Evolutionary conservation across 2,329 filamentous ascomycete genomes (phyloP), one percentile per base, ranked within the genome.

Genomic region (Reticulascus tulasneorum): DNA sequence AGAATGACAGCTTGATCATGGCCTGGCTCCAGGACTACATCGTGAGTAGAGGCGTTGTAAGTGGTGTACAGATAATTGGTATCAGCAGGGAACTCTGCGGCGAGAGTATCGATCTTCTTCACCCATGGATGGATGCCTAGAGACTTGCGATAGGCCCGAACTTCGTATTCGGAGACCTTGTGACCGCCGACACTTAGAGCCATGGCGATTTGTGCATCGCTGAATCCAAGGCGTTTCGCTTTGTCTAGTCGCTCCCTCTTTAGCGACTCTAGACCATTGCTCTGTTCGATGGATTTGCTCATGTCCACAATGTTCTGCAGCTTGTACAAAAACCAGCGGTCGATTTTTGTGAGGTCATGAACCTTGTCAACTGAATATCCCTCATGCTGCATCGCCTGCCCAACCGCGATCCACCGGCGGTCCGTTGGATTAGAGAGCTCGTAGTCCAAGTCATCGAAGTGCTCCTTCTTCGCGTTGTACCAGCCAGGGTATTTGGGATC

Each of bases 301-400:
- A 85, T 90, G 63, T 97, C 79, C 34, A 95, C 93, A 54, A 98
- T 86, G 71, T 97, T 97, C 69, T 95, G 83, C 33, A 98, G 80
- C 77, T 98, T 97, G 80, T 96, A 80, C 52, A 98, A 69, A 75
- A 98, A 98, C 93, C 93, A 97, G 68, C 94, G 95, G 71, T 97
- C 93, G 54, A 98, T 98, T 76, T 95, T 96, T 67, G 86, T 94
- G 51, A 98, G 71, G 7, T 96, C 88, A 59, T 97, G 89, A 12
- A 98, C 75, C 61, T 77, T 82, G 47, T 98, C 91, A 29, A 96
- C 89, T 2, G 86, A 80, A 73, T 98, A 98, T 63, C 85, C 84
- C 68, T 96, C 89, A 71, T 97, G 89, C 49, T 95, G 80, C 88
- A 98, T 94, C 48, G 93, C 93, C 67, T 97, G 90, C 29, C 93